A percentile compares a stretch with the other conserved stretches of the same genome.
These are phyloP conservation scores for Flaveria linearis DNA, from an alignment of 129 eudicot species.

Conservation along the genomic window DNA sequence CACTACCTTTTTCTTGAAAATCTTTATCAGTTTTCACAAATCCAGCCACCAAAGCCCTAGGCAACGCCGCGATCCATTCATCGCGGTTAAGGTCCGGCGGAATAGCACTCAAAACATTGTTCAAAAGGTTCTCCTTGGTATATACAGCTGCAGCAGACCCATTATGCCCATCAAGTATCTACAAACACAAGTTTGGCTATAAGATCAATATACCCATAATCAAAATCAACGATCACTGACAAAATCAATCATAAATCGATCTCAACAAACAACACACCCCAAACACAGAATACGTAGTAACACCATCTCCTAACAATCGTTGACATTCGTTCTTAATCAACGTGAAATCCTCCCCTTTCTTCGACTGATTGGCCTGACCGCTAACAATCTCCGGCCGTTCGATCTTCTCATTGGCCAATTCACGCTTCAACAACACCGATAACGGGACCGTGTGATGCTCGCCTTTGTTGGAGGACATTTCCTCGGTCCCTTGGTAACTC, in stretches of 20 bases:
- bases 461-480: constrained; percentile 68
- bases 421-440: constrained; percentile 84
- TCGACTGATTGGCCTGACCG: constrained; percentile 84
- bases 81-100: constrained; percentile 85
- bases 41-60: constrained; percentile 95
- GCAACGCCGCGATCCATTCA: constrained; percentile 88
- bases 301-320: constrained; percentile 75
- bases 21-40: constrained; percentile 98
- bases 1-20: constrained; percentile 79
- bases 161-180: constrained; percentile 98
- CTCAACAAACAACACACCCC: constrained; percentile 47
- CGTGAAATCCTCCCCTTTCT: constrained; percentile 94
- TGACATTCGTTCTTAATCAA: constrained; percentile 82
- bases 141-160: constrained; percentile 95
- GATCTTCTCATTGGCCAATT: constrained; percentile 80
- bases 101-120: constrained; percentile 76
- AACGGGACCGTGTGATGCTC: constrained; percentile 92
- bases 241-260: too few species aligned
- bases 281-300: constrained; percentile 85
- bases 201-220: not conserved
- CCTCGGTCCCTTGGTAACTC: constrained; percentile 31
- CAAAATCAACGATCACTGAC: not conserved
- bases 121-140: constrained; percentile 85
- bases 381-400: constrained; percentile 73
- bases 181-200: constrained; percentile 32